These are phyloP conservation scores for Amphichorda felina DNA, from an alignment of 2,329 filamentous ascomycete species.

Conservation along the genomic window DNA sequence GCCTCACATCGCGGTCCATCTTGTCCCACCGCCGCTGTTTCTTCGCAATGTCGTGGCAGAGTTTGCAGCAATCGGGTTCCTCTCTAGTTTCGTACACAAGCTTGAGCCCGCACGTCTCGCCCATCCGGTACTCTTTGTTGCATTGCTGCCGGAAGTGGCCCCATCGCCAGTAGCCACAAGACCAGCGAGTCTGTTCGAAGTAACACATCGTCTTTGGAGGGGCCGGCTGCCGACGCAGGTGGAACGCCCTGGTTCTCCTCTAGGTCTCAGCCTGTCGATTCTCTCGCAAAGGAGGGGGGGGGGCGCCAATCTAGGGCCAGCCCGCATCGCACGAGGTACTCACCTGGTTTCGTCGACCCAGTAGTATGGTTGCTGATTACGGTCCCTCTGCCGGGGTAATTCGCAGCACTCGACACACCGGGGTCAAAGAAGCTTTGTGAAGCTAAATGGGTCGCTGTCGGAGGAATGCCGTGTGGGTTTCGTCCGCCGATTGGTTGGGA, in stretches of 20 bases:
- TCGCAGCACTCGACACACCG: too few species aligned
- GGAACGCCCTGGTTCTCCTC: too few species aligned
- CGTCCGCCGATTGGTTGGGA: too few species aligned
- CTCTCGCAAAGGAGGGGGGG: neutral
- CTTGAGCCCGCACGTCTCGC: slow-evolving; percentile 92
- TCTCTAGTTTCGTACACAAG: slow-evolving; percentile 66
- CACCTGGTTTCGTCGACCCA: neutral
- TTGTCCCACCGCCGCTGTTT: slow-evolving; percentile 66
- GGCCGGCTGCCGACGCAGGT: too few species aligned
- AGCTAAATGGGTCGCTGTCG: too few species aligned
- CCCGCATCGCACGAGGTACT: neutral
- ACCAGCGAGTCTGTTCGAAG: slow-evolving; percentile 81
- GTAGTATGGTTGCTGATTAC: too few species aligned
- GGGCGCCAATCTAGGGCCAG: neutral
- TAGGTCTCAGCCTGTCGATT: neutral
- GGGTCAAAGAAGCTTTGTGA: too few species aligned
- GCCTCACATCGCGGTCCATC: slow-evolving; percentile 61
- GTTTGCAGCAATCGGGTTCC: slow-evolving; percentile 58
- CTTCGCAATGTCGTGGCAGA: slow-evolving; percentile 82
- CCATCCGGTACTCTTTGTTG: slow-evolving; percentile 87
- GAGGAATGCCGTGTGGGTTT: too few species aligned
- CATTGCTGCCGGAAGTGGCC: slow-evolving; percentile 87
- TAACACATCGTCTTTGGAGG: slow-evolving; percentile 61
- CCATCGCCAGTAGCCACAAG: slow-evolving; percentile 90
- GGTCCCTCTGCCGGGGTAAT: too few species aligned